Conservation (phyloP, 352 stramenopile species). For the Phytophthora ramorum region DNA sequence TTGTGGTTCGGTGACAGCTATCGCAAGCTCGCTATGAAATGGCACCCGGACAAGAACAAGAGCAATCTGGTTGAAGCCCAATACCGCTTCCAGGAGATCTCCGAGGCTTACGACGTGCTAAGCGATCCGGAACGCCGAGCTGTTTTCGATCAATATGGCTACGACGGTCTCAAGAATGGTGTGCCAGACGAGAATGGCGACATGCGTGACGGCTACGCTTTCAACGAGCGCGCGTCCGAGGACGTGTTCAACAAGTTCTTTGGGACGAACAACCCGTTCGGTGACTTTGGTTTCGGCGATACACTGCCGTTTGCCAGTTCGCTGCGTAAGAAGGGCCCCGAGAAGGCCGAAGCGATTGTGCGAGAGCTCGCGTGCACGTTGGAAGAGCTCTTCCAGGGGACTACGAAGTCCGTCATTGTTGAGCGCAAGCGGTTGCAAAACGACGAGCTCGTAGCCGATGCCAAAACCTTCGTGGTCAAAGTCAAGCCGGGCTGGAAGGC, state of each 20-base stretch:
- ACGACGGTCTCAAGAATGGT: constrained; percentile 93
- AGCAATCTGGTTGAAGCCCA: constrained; percentile 86
- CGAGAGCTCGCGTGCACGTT: constrained; percentile 81
- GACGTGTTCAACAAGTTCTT: constrained; percentile 95
- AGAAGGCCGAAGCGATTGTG: constrained; percentile 81
- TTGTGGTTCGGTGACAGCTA: constrained; percentile 60
- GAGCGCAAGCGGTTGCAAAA: constrained; percentile 82
- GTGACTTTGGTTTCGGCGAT: constrained; percentile 91
- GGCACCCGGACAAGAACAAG: constrained; percentile 97
- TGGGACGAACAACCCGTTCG: constrained; percentile 92
- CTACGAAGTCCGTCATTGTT: constrained; percentile 90
- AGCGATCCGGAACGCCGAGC: constrained; percentile 91
- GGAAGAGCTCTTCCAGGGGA: constrained; percentile 92
- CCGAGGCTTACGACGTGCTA: constrained; percentile 95
- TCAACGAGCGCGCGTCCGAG: constrained; percentile 90
- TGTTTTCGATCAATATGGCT: constrained; percentile 95
- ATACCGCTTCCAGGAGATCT: constrained; percentile 95
- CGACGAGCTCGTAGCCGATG: constrained; percentile 78
- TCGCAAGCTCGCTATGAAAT: constrained; percentile 94
- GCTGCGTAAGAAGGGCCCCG: constrained; percentile 71
- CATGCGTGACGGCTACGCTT: constrained; percentile 86
- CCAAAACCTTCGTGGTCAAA: constrained; percentile 89
- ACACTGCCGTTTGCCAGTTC: constrained; percentile 85
- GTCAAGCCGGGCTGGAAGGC: constrained; percentile 95
- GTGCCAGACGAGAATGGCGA: constrained; percentile 81